Evolutionary conservation across 2,329 filamentous ascomycete species (phyloP).

Genomic region (Laburnicola sp.): DNA sequence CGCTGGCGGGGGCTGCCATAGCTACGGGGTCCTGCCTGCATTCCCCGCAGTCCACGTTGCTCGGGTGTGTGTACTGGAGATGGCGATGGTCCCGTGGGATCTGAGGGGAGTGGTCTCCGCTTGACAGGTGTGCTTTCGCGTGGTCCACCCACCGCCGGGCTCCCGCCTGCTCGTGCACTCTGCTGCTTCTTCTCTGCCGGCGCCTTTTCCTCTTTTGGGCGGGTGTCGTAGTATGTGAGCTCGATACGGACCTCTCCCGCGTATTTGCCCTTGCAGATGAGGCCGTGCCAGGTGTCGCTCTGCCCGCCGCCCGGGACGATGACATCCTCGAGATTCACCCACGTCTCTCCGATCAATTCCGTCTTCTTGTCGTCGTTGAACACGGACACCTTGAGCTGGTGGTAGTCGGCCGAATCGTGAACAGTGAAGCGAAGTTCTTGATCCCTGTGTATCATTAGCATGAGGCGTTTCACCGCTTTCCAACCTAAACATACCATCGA

Average conservation of each 20-base stretch:
- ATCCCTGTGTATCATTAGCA: slow-evolving; percentile 66
- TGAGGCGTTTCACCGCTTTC: slow-evolving; percentile 3
- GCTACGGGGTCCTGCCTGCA: slow-evolving; percentile 39
- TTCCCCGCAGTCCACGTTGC: slow-evolving; percentile 32
- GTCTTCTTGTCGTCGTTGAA: slow-evolving; percentile 99
- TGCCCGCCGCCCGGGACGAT: slow-evolving; percentile 88
- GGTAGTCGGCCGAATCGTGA: slow-evolving; percentile 95
- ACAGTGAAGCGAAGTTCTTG: slow-evolving; percentile 95
- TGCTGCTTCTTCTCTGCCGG: slow-evolving; percentile 58
- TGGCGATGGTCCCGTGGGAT: slow-evolving; percentile 63
- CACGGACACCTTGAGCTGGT: slow-evolving; percentile 89
- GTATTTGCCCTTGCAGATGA: slow-evolving; percentile 91
- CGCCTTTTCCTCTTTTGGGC: slow-evolving; percentile 77
- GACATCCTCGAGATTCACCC: slow-evolving; percentile 80
- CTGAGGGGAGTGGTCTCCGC: slow-evolving; percentile 79
- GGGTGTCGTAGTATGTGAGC: slow-evolving; percentile 91
- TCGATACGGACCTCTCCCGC: slow-evolving; percentile 93
- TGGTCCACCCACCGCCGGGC: slow-evolving; percentile 48
- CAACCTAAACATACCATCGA: slow-evolving; percentile 70
- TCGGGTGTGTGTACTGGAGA: slow-evolving; percentile 37
- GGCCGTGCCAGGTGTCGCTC: slow-evolving; percentile 85
- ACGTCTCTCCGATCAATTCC: slow-evolving; percentile 92
- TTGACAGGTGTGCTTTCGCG: slow-evolving; percentile 69
- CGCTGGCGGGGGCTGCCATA: slow-evolving; percentile 39
- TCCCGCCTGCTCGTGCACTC: slow-evolving; percentile 39